Base-by-base conservation (phyloP, 768 basidiomycete species). In the Phaffia australis region DNA sequence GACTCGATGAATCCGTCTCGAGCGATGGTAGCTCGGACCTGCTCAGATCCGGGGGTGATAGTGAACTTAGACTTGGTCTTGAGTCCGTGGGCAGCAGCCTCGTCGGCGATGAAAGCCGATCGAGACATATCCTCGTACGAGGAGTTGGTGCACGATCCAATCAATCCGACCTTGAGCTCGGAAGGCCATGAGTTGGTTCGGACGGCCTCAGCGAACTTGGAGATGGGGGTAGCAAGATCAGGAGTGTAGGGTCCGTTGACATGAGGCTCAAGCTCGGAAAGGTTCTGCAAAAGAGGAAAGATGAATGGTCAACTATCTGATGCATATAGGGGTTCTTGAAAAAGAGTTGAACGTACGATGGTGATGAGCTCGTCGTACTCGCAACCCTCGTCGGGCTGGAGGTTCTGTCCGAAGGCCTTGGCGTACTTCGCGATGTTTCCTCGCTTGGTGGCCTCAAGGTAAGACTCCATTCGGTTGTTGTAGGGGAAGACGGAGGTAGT, bases 171-270 rank as follows among this genome's bases (percentile, higher is more conserved):
- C 81, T 88, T 91, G 80, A 99, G 85, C 77, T 99, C 93, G 64
- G 86, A 81, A 48, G 95, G 95, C 95, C 95, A 98, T 76, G 82
- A 81, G 81, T 98, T 97, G 81, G 88, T 85, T 83, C 89, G 90
- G 69, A 88, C 90, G 72, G 85, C 90, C 42, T 81, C 80, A 60
- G 88, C 88, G 74, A 98, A 95, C 82, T 94, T 88, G 78, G 93
- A 95, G 74, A 99, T 83, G 63, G 95, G 95, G 32, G 94, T 99
- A 62, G 95, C 94, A 71, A 99, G 86, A 82, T 99, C 95, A 56
- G 95, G 95, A n/a, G 95, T 98, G 83, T 95, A 99, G 65, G 95
- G 95, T 72, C 95, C 95, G 81, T 98, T 99, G 80, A 99, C 87
- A 78, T 99, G 94, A 63, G 95, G 95, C 78, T 99, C 95, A 71